Evolutionary conservation across 192 early-diverging fungal genomes (phyloP).

Genomic region (Anaeromyces robustus): DNA sequence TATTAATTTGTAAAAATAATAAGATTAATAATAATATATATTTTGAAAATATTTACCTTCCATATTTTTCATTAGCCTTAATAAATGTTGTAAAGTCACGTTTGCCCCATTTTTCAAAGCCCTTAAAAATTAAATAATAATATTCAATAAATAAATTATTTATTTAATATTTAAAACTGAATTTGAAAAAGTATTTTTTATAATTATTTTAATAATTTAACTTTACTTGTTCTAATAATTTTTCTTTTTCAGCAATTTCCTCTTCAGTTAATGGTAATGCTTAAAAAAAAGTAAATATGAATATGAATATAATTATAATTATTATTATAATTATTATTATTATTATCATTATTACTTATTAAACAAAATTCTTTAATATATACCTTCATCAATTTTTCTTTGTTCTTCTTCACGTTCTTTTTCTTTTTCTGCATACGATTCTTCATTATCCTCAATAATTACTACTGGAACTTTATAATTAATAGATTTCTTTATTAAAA

Average conservation of each 20-base stretch:
- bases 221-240: conserved; percentile 2
- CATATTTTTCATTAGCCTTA: conserved; percentile 71
- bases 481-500: conserved; percentile 51
- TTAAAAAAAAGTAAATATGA: too few species aligned
- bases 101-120: conserved; percentile 81
- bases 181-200: too few species aligned
- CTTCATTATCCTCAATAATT: conserved; percentile 17
- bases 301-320: too few species aligned
- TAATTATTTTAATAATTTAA: background rate
- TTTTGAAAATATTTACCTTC: conserved; percentile 24
- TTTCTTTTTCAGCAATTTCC: conserved; percentile 65
- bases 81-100: conserved; percentile 78
- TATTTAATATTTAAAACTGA: too few species aligned
- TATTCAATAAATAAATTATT: conserved; percentile 16
- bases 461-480: conserved; percentile 53
- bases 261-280: conserved; percentile 82
- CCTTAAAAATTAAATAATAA: conserved; percentile 21
- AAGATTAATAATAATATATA: background rate
- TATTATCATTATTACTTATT: too few species aligned
- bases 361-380: background rate
- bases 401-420: conserved; percentile 56
- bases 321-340: too few species aligned
- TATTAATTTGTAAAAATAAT: background rate
- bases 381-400: conserved; percentile 60
- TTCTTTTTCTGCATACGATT: conserved; percentile 22